Conservation (phyloP, 768 basidiomycete species). For the Lactarius psammicola region DNA sequence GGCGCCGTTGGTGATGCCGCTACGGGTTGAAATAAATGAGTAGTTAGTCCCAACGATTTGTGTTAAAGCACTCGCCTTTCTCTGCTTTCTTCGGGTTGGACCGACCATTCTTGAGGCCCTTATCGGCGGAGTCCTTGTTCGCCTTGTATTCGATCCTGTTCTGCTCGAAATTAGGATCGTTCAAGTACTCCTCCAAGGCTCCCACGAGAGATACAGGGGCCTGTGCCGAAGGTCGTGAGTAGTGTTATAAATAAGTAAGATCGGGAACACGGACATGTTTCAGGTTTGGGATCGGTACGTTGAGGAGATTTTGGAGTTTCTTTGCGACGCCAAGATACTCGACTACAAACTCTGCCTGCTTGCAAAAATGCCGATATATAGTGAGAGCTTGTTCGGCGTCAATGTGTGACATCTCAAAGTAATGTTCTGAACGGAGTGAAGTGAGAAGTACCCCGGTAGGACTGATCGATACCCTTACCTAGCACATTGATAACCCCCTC, state of each 20-base stretch:
- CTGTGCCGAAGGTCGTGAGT: slow-evolving; percentile 39
- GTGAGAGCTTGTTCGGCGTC: slow-evolving; percentile 82
- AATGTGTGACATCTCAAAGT: slow-evolving; percentile 94
- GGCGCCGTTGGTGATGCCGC: slow-evolving; percentile 31
- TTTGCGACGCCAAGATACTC: slow-evolving; percentile 92
- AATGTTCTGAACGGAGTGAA: slow-evolving; percentile 61
- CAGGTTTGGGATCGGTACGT: slow-evolving; percentile 90
- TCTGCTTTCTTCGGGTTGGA: slow-evolving; percentile 29
- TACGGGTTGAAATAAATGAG: slow-evolving; percentile 17
- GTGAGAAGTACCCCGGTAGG: slow-evolving; percentile 31
- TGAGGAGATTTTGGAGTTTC: slow-evolving; percentile 89
- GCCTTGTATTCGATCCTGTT: slow-evolving; percentile 90
- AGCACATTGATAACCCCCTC: slow-evolving; percentile 87
- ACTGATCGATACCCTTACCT: slow-evolving; percentile 48
- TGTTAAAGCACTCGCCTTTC: slow-evolving; percentile 34
- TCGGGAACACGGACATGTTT: slow-evolving; percentile 63
- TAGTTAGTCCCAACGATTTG: not conserved
- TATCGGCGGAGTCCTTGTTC: slow-evolving; percentile 67
- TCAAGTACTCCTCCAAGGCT: slow-evolving; percentile 91
- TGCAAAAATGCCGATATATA: slow-evolving; percentile 93
- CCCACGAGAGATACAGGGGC: slow-evolving; percentile 94
- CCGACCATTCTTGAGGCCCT: slow-evolving; percentile 32
- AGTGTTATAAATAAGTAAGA: not conserved
- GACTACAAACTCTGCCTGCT: slow-evolving; percentile 88
- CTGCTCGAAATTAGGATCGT: slow-evolving; percentile 95